Base-by-base conservation (phyloP, 257 asterid genomes). In the Jacaranda copaia region DNA sequence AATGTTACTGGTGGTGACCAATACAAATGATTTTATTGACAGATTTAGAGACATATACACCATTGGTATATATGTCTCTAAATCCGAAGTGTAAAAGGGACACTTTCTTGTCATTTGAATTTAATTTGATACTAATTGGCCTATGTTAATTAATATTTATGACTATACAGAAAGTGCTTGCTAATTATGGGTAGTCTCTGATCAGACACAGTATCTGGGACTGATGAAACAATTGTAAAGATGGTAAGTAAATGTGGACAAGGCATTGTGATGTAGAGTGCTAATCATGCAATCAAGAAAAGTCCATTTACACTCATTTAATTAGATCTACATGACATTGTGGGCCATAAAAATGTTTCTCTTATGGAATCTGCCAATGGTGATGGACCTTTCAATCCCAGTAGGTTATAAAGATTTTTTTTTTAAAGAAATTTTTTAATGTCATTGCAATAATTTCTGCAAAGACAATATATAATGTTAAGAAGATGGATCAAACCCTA, bases 241-340 rank as follows among this genome's bases (percentile, higher is more conserved):
- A 9, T 52, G 19, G 57, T 14, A 4, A 52, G 6, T 70, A 70
- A 78, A 74, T 39, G 67, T 68, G 42, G 62, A 42, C 32, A 35
- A 77, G 25, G 60, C 20, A 63, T 20, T 79, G 35, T 72, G 79
- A 72, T 72, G 74, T 79, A 73, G 51, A 36, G 35, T 3, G 11
- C 48, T 16, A 72, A 79, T 72, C 64, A 79, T 58, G 57, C 71
- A 46, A 65, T 45, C n/a, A 45, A 36, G 70, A 73, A 59, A 64
- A 46, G 35, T 48, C 32, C 65, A 16, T 79, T 55, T 72, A 53
- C 25, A 15, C 48, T 72, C 20, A 72, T 59, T 59, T 12, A 19
- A 45, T 5, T 42, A 6, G 6, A 25, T 45, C 16, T 19, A 73
- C 68, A 49, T 36, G 14, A 60, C 43, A 59, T 5, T 73, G 61